Base-by-base conservation (phyloP, 495 filamentous ascomycete species). In the Aspergillus nanangensis region DNA sequence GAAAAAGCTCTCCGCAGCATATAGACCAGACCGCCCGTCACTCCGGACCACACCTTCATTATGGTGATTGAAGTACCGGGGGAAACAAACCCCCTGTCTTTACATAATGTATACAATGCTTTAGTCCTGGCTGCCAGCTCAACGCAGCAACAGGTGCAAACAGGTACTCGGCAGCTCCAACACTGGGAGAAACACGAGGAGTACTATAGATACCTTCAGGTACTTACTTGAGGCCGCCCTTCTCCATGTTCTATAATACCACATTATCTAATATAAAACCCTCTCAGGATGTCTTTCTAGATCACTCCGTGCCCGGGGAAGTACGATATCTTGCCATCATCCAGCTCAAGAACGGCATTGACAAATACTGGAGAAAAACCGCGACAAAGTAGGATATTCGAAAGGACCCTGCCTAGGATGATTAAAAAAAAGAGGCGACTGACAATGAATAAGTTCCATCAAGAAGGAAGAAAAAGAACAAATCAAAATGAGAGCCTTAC, bases 311-410 rank as follows among this genome's bases (percentile, higher is more conserved):
- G 1, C 87, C 89, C 9, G 56, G 74, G 11, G 83, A 91, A 53
- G 76, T 88, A 33, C 84, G 93, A 40, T 88, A 93, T 60, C 78
- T 95, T n/a, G 82, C 90, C 14, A 82, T 96, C 40, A 96, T 96
- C 48, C 87, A 94, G 57, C 70, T 98, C 43, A 96, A 96, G 61
- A 95, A 96, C 62, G 93, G 89, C 20, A 88, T 96, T 57, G 92
- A 96, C 55, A 90, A 86, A 61, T 89, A 88, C 62, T 98, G 93
- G 93, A 78, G 93, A 32, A 84, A 81, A 56, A 82, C 79, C 3
- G 77, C 85, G 13, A 71, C 68, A 14, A 78, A 85, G 80, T 82
- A 71, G 33, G 69, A 11, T 41, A 17, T 21, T 22, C 25, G 7
- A 24, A 21, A 13, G 5, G 17, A 20, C 18, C 3, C 31, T n/a